Percentiles rank a stretch among this genome's conserved stretches.
Evolutionary conservation across 805 yeast species (phyloP).

Genomic region (Starmerella scarabaei): DNA sequence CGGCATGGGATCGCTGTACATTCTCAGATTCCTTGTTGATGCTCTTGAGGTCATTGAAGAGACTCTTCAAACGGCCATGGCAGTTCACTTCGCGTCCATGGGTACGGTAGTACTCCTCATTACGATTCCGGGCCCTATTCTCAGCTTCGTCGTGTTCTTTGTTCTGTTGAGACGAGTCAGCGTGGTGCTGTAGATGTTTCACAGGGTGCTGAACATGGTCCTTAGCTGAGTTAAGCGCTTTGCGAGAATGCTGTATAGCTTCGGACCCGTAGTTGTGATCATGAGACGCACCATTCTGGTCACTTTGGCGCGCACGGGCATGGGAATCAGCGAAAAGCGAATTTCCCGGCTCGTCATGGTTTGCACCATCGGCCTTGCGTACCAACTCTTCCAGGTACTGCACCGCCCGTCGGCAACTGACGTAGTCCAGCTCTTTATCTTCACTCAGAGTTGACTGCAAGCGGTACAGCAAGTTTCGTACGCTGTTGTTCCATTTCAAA

Average conservation of each 20-base stretch:
- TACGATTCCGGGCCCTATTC: background rate
- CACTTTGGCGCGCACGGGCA: background rate
- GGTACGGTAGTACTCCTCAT: background rate
- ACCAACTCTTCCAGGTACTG: conserved; percentile 40
- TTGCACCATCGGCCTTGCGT: conserved; percentile 24
- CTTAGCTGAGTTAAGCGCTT: too few species aligned
- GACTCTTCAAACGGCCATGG: conserved; percentile 5
- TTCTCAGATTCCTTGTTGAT: conserved; percentile 29
- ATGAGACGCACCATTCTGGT: background rate
- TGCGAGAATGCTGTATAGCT: background rate
- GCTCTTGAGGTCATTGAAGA: conserved; percentile 34
- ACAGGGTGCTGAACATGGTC: background rate
- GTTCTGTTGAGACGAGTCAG: background rate
- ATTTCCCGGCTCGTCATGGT: background rate
- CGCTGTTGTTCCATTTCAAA: conserved; percentile 63
- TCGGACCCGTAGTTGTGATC: background rate
- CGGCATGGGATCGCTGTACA: conserved; percentile 40
- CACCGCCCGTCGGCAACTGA: conserved; percentile 38
- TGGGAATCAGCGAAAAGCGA: too few species aligned
- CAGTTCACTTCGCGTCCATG: conserved; percentile 1
- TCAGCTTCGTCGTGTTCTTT: background rate
- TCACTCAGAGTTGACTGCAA: conserved; percentile 41
- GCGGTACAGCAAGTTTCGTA: conserved; percentile 50
- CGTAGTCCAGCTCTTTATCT: conserved; percentile 33
- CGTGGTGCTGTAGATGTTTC: background rate